phyloP scores from a whole-genome alignment of 352 stramenopile species.

The Phytophthora megakarya region DNA sequence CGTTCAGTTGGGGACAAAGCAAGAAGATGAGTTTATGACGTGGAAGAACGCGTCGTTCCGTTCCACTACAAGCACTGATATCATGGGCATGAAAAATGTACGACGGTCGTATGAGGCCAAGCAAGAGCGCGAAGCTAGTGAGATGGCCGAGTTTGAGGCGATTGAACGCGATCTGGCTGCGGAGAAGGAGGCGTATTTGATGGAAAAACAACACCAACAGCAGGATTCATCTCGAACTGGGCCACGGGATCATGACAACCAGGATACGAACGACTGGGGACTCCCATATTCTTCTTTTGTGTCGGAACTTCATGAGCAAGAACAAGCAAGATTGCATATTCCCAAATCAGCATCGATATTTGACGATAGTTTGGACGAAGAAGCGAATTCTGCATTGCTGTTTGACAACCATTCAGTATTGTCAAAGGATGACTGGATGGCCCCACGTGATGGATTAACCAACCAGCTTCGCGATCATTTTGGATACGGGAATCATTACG shows the following conservation, averaged over 20 bases:
- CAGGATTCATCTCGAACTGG: slow-evolving; percentile 1
- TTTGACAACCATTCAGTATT: slow-evolving; percentile 35
- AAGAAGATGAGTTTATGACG: slow-evolving; percentile 5
- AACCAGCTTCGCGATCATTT: slow-evolving; percentile 32
- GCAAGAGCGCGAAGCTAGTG: slow-evolving; percentile 62
- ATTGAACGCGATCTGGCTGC: slow-evolving; percentile 68
- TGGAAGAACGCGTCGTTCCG: slow-evolving; percentile 39
- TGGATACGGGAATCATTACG: slow-evolving; percentile 20
- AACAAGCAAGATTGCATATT: slow-evolving; percentile 20
- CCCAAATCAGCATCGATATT: slow-evolving; percentile 11
- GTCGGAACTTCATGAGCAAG: slow-evolving; percentile 33
- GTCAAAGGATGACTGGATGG: slow-evolving; percentile 27
- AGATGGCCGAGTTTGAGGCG: slow-evolving; percentile 81
- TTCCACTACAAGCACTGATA: slow-evolving; percentile 53
- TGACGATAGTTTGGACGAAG: slow-evolving; percentile 45
- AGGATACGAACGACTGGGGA: slow-evolving; percentile 9
- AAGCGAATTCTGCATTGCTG: slow-evolving; percentile 50
- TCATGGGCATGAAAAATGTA: slow-evolving; percentile 56
- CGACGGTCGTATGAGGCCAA: slow-evolving; percentile 62
- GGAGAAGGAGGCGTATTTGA: slow-evolving; percentile 64
- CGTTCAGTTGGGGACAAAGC: neutral
- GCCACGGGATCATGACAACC: slow-evolving; percentile 17
- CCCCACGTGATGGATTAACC: slow-evolving; percentile 6
- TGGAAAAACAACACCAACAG: slow-evolving; percentile 41
- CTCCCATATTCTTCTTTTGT: slow-evolving; percentile 37